Evolutionary conservation across 192 early-diverging fungal genomes (phyloP).

Genomic region (Podila epigama): DNA sequence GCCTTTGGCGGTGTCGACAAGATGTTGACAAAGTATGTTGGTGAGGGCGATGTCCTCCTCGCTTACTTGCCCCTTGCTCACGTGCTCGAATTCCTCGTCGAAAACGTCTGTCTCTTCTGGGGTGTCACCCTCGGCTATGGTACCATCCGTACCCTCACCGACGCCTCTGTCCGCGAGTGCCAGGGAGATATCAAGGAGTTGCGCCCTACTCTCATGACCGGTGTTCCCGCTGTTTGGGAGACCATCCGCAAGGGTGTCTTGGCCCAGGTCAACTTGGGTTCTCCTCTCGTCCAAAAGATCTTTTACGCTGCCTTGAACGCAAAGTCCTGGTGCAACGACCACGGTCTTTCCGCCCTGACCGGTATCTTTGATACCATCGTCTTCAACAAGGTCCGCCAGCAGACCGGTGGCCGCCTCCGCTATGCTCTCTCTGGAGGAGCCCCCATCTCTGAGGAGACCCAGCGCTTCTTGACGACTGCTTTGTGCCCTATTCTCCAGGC

Average conservation of each 20-base stretch:
- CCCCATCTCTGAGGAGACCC: constrained; percentile 82
- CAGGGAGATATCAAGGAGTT: constrained; percentile 74
- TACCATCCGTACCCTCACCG: constrained; percentile 70
- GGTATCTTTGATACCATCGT: constrained; percentile 73
- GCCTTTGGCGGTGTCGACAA: constrained; percentile 65
- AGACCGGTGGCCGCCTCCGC: constrained; percentile 83
- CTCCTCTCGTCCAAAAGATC: constrained; percentile 61
- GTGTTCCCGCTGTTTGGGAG: constrained; percentile 87
- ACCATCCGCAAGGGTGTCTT: constrained; percentile 85
- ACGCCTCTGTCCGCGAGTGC: constrained; percentile 67
- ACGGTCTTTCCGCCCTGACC: constrained; percentile 60
- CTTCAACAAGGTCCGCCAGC: constrained; percentile 79
- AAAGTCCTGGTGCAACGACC: constrained; percentile 68
- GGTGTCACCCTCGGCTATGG: constrained; percentile 71
- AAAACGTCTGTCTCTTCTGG: constrained; percentile 68
- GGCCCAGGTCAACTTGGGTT: constrained; percentile 58
- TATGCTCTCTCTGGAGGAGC: constrained; percentile 86
- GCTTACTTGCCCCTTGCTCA: constrained; percentile 89
- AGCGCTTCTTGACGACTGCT: constrained; percentile 75
- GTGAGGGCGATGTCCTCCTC: constrained; percentile 62
- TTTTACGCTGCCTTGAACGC: constrained; percentile 75
- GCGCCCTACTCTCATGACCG: constrained; percentile 76
- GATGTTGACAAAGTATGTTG: constrained; percentile 50
- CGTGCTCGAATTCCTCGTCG: constrained; percentile 85
- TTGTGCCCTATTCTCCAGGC: constrained; percentile 84